Percentiles rank a stretch among this genome's conserved stretches.
Evolutionary conservation across 768 basidiomycete species (phyloP).

Genomic region (Pseudohyphozyma bogoriensis): DNA sequence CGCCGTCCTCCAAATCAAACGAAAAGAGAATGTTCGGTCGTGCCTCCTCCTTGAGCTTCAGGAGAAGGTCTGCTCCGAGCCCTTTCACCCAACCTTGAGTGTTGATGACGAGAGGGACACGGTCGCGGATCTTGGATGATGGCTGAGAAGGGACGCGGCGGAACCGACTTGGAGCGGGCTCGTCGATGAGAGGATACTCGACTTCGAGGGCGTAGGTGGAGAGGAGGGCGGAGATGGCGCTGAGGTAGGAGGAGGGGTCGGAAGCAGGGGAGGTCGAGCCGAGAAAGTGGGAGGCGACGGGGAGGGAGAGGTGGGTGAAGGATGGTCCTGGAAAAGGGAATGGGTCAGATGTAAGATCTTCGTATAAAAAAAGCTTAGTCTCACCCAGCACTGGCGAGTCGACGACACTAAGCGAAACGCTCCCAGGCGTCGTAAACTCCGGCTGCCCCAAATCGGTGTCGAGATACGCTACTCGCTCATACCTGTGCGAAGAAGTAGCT

Average conservation of each 20-base stretch:
- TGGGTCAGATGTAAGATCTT: no score
- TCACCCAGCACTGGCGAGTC: slow-evolving; percentile 61
- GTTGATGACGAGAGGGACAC: slow-evolving; percentile 78
- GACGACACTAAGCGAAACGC: slow-evolving; percentile 68
- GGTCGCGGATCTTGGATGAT: slow-evolving; percentile 41
- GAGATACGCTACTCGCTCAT: slow-evolving; percentile 72
- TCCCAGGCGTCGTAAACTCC: slow-evolving; percentile 79
- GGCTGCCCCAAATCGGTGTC: slow-evolving; percentile 92
- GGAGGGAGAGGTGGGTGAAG: slow-evolving; percentile 68
- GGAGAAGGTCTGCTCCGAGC: slow-evolving; percentile 53
- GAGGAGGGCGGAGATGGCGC: slow-evolving; percentile 56
- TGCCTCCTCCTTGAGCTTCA: slow-evolving; percentile 12
- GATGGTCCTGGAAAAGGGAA: slow-evolving; percentile 55
- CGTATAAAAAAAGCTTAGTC: neutral
- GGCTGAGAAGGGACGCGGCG: neutral
- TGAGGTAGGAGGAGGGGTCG: slow-evolving; percentile 64
- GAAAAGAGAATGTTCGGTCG: slow-evolving; percentile 53
- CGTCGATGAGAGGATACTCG: slow-evolving; percentile 42
- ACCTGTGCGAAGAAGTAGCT: slow-evolving; percentile 41
- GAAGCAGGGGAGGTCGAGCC: slow-evolving; percentile 68
- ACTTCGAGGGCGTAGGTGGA: slow-evolving; percentile 56
- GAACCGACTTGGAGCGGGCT: neutral
- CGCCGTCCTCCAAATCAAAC: slow-evolving; percentile 28
- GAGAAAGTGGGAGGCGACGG: slow-evolving; percentile 66
- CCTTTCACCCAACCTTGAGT: slow-evolving; percentile 97